A percentile compares a stretch with the other conserved stretches of the same genome.
Conservation (phyloP, 371 early-diverging fungal species). For the Syncephalastrum contaminatum region DNA sequence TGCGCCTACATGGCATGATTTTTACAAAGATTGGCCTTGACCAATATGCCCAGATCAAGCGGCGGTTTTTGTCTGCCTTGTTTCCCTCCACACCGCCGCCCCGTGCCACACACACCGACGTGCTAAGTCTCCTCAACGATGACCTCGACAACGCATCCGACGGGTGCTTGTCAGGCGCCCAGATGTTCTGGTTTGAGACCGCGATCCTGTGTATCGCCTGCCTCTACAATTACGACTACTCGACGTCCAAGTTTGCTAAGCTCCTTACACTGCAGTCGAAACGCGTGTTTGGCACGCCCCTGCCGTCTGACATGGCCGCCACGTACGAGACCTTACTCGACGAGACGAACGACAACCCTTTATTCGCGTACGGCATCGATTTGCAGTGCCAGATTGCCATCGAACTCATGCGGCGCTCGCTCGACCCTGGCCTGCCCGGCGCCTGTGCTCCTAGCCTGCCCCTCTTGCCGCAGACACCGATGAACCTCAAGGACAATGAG, state of each 20-base stretch:
- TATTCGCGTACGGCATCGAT: constrained; percentile 35
- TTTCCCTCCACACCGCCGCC: constrained; percentile 16
- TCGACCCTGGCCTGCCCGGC: constrained; percentile 12
- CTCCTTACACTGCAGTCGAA: constrained; percentile 19
- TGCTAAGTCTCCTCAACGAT: constrained; percentile 2
- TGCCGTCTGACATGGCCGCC: constrained; percentile 1
- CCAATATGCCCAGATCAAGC: constrained; percentile 39
- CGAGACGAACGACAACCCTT: constrained; percentile 22
- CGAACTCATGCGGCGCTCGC: constrained; percentile 25
- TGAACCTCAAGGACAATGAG: constrained; percentile 12
- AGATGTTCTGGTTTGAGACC: constrained; percentile 54
- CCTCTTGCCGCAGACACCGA: constrained; percentile 13
- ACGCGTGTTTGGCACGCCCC: constrained; percentile 11
- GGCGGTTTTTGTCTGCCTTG: constrained; percentile 33
- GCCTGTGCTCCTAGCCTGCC: constrained; percentile 22
- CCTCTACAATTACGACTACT: constrained; percentile 55
- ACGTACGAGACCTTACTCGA: constrained; percentile 13
- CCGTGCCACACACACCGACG: not conserved
- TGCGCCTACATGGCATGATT: constrained; percentile 64
- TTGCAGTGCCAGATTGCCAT: constrained; percentile 36
- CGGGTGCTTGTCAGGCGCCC: constrained; percentile 9
- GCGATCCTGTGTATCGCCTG: constrained; percentile 50
- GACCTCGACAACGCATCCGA: not conserved
- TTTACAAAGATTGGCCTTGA: constrained; percentile 70
- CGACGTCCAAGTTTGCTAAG: constrained; percentile 46